Conservation (phyloP, 2,329 filamentous ascomycete genomes). For the Penicillium polonicum region DNA sequence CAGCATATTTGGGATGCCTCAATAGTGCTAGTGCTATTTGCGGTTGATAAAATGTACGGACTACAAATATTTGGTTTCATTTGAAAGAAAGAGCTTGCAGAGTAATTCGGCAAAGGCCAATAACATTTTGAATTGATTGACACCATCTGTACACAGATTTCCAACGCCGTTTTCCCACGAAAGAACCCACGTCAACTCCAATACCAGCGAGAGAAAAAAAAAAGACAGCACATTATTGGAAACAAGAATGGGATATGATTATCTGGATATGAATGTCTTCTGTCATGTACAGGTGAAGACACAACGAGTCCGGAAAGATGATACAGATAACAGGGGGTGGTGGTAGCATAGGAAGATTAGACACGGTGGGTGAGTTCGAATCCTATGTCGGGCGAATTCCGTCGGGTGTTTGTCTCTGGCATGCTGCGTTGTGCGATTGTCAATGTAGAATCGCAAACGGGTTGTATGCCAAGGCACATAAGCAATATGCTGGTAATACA, state of each 20-base stretch:
- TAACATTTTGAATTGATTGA: neutral
- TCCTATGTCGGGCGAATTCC: neutral
- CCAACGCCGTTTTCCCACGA: neutral
- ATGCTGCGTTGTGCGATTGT: neutral
- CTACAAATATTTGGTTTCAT: neutral
- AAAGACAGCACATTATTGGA: conserved; percentile 8
- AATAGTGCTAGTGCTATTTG: too few species aligned
- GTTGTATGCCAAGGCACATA: neutral
- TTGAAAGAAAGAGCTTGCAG: neutral
- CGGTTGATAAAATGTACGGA: neutral
- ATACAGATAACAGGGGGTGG: neutral
- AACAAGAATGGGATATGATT: conserved; percentile 10
- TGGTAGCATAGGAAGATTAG: neutral
- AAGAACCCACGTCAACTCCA: conserved; percentile 15
- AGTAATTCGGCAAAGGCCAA: neutral
- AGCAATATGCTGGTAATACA: neutral
- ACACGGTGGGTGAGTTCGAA: neutral
- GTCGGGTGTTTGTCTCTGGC: too few species aligned
- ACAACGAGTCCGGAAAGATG: neutral
- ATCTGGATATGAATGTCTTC: conserved; percentile 5
- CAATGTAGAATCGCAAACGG: neutral
- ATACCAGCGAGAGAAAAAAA: neutral
- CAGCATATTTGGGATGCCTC: neutral
- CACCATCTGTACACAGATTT: conserved; percentile 6
- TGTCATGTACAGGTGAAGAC: conserved; percentile 15